These are phyloP conservation scores for Xylaria polymorpha DNA, from an alignment of 2,329 filamentous ascomycete species.

Conservation along the genomic window DNA sequence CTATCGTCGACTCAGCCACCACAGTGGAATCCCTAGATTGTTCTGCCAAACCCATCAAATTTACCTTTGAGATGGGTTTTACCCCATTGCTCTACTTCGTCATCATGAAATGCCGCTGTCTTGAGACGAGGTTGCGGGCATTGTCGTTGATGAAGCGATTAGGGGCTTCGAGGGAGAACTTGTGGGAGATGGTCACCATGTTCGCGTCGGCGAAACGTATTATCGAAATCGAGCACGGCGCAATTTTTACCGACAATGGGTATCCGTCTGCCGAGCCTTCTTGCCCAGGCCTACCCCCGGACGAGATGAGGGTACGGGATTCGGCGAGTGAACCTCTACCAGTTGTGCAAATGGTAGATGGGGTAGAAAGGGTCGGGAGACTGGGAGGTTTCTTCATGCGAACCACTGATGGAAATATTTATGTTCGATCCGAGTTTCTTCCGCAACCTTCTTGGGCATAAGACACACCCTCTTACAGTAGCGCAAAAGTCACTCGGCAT, in stretches of 20 bases:
- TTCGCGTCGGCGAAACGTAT: constrained; percentile 49
- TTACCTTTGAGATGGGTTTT: constrained; percentile 57
- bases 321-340: constrained; percentile 37
- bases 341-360: constrained; percentile 32
- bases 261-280: constrained; percentile 32
- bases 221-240: constrained; percentile 55
- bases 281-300: constrained; percentile 45
- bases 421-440: constrained; percentile 43
- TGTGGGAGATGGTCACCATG: constrained; percentile 53
- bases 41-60: constrained; percentile 42
- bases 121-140: constrained; percentile 51
- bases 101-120: constrained; percentile 54
- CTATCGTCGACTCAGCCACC: constrained; percentile 47
- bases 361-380: constrained; percentile 37
- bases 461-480: neutral
- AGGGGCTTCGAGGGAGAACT: constrained; percentile 49
- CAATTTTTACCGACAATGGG: constrained; percentile 44
- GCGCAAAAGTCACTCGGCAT: neutral
- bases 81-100: constrained; percentile 54
- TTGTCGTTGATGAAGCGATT: constrained; percentile 50
- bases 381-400: constrained; percentile 44
- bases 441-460: constrained; percentile 27
- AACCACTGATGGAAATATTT: constrained; percentile 40
- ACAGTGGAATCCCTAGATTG: constrained; percentile 33
- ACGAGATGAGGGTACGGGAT: constrained; percentile 47